phyloP scores from a whole-genome alignment of 2,329 filamentous ascomycete species.

The Pseudocercospora vitis region DNA sequence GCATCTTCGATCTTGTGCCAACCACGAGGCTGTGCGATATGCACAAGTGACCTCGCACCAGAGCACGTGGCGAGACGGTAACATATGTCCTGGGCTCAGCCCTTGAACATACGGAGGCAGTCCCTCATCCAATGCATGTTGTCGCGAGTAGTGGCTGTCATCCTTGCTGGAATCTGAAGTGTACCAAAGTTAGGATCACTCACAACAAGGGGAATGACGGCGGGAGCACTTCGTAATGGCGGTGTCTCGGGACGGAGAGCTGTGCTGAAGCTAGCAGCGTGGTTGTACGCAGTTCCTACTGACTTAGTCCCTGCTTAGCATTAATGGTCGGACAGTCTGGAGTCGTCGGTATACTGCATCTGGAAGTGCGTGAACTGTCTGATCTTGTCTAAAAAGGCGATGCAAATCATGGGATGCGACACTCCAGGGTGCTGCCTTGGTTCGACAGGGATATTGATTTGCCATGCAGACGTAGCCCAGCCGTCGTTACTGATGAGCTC shows the following conservation, averaged over 20 bases:
- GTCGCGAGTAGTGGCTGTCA: background rate
- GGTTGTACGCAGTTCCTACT: slow-evolving; percentile 3
- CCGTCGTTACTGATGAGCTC: too few species aligned
- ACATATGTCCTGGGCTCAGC: background rate
- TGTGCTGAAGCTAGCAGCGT: background rate
- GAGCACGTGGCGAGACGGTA: background rate
- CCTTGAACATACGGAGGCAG: background rate
- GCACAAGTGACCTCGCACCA: background rate
- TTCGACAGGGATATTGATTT: background rate
- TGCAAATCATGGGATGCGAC: background rate
- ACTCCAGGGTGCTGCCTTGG: background rate
- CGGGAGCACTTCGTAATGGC: slow-evolving; percentile 4
- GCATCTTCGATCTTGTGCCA: background rate
- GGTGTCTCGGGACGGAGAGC: background rate
- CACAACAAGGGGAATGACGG: background rate
- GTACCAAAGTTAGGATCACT: slow-evolving; percentile 2
- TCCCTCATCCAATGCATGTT: background rate
- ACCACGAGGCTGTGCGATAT: slow-evolving; percentile 4
- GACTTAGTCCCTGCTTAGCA: slow-evolving; percentile 2
- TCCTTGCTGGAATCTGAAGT: background rate
- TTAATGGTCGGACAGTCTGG: background rate
- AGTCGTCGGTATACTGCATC: slow-evolving; percentile 1
- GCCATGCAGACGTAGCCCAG: background rate
- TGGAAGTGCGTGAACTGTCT: background rate
- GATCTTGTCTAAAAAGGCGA: slow-evolving; percentile 5